Evolutionary conservation across 768 basidiomycete genomes (phyloP).

Genomic region (Trametes cinnabarina): DNA sequence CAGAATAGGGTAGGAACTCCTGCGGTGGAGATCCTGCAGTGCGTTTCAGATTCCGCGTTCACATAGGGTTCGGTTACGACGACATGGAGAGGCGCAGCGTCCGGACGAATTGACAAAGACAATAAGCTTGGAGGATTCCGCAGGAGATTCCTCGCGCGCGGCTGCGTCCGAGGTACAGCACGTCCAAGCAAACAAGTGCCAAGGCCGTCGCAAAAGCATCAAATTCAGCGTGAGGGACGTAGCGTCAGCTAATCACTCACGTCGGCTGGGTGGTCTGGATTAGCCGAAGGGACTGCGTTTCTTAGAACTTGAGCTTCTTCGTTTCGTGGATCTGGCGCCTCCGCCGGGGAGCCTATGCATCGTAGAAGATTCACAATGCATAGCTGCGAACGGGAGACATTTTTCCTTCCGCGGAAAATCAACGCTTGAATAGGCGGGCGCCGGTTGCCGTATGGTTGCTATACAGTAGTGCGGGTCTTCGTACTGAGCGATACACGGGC

Average conservation of each 20-base stretch:
- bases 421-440: too few relatives aligned
- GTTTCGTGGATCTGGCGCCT: background rate
- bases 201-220: background rate
- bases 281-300: background rate
- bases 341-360: too few relatives aligned
- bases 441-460: too few relatives aligned
- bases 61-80: slow-evolving; percentile 8
- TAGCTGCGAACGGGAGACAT: too few relatives aligned
- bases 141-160: background rate
- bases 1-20: background rate
- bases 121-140: slow-evolving; percentile 1
- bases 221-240: background rate
- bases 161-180: background rate
- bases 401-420: too few relatives aligned
- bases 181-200: background rate
- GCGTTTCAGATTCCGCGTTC: slow-evolving; percentile 9
- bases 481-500: too few relatives aligned
- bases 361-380: too few relatives aligned
- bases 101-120: slow-evolving; percentile 2
- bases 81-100: background rate
- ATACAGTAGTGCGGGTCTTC: too few relatives aligned
- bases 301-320: background rate
- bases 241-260: background rate
- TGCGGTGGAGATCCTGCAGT: slow-evolving; percentile 4
- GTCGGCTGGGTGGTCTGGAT: background rate